Conservation (phyloP, 2,329 filamentous ascomycete genomes). For the Fusarium coffeatum region DNA sequence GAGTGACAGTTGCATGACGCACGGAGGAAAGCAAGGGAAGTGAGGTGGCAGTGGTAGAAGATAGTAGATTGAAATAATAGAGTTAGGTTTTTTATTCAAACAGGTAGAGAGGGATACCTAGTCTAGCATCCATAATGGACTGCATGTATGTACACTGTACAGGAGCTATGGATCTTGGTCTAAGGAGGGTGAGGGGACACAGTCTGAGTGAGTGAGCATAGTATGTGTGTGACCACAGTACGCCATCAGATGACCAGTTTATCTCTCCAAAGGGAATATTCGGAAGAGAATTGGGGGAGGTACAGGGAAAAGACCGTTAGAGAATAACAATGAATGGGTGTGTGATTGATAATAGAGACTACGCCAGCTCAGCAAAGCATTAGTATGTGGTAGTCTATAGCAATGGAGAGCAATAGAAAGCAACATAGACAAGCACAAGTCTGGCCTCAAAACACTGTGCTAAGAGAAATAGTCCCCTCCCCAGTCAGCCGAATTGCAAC, state of each 20-base stretch:
- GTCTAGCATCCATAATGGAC: background rate
- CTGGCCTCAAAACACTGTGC: conserved; percentile 24
- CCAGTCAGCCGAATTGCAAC: conserved; percentile 18
- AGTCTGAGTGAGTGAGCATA: conserved; percentile 19
- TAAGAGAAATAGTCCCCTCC: conserved; percentile 9
- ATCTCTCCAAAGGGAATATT: conserved; percentile 29
- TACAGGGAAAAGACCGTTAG: conserved; percentile 15
- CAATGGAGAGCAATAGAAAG: background rate
- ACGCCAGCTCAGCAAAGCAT: conserved; percentile 22
- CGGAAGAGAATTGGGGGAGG: conserved; percentile 27
- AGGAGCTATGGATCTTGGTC: background rate
- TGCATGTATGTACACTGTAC: conserved; percentile 6
- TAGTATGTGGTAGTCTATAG: background rate
- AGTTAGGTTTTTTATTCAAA: conserved; percentile 10
- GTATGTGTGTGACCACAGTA: conserved; percentile 33
- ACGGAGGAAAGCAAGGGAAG: conserved; percentile 12
- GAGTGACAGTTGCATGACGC: conserved; percentile 40
- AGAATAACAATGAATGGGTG: conserved; percentile 24
- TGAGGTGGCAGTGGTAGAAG: background rate
- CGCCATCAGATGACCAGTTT: conserved; percentile 37
- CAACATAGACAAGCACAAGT: background rate
- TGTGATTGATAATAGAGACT: conserved; percentile 14
- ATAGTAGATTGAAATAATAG: conserved; percentile 11
- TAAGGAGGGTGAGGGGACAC: conserved; percentile 7
- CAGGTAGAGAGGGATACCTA: conserved; percentile 3